Evolutionary conservation across 768 basidiomycete species (phyloP).

Genomic region (Agaricus subrufescens): DNA sequence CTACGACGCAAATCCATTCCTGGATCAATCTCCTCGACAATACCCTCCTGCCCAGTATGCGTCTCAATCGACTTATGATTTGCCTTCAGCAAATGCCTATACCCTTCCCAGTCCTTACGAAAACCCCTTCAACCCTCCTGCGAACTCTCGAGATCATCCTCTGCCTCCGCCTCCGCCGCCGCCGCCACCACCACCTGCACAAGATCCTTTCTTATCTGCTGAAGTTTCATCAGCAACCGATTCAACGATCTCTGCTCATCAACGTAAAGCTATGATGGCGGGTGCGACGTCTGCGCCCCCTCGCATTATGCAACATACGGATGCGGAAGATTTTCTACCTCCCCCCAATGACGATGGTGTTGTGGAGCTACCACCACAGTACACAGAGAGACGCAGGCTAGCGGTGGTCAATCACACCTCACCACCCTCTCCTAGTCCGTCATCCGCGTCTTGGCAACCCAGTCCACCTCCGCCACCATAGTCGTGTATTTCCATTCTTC

Average conservation of each 20-base stretch:
- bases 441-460: background rate
- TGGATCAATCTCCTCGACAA: conserved; percentile 17
- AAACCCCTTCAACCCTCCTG: conserved; percentile 12
- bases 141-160: background rate
- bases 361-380: conserved; percentile 75
- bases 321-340: conserved; percentile 53
- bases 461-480: background rate
- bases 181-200: background rate
- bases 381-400: conserved; percentile 45
- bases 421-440: background rate
- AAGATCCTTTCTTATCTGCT: conserved; percentile 11
- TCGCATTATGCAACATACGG: conserved; percentile 65
- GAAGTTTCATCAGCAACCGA: conserved; percentile 17
- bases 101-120: conserved; percentile 16
- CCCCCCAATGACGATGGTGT: conserved; percentile 43
- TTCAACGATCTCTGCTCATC: conserved; percentile 30
- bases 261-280: conserved; percentile 55
- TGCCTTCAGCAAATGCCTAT: conserved; percentile 15
- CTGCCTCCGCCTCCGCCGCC: background rate
- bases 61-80: conserved; percentile 12
- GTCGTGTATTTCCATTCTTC: background rate
- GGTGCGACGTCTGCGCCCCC: conserved; percentile 40
- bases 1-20: conserved; percentile 22
- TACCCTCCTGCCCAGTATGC: conserved; percentile 9
- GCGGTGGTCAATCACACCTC: conserved; percentile 5